Evolutionary conservation across 257 asterid genomes (phyloP).

Genomic region (Forsythia suspensa): DNA sequence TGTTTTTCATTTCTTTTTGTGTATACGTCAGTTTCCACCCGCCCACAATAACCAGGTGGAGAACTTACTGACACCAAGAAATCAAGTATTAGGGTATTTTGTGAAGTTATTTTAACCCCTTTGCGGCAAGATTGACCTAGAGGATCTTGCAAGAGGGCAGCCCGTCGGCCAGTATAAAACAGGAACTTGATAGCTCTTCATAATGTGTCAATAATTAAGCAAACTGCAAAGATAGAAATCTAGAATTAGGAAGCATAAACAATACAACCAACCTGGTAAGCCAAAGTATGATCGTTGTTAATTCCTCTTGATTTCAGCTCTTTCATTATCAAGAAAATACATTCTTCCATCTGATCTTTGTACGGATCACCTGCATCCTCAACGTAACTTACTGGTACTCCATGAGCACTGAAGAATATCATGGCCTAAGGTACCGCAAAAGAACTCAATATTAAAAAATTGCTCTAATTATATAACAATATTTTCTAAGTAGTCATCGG

Average conservation of each 20-base stretch:
- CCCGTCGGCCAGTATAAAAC: neutral
- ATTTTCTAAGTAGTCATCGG: neutral
- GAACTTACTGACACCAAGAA: neutral
- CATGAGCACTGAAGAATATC: conserved; percentile 96
- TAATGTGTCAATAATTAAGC: neutral
- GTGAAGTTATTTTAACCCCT: neutral
- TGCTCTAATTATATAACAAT: neutral
- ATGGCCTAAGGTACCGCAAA: conserved; percentile 48
- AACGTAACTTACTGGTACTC: conserved; percentile 92
- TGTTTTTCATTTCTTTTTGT: neutral
- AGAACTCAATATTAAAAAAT: conserved; percentile 12
- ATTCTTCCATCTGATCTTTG: conserved; percentile 92
- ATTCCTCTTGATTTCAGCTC: conserved; percentile 80
- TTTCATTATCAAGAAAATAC: conserved; percentile 84
- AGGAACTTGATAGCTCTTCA: neutral
- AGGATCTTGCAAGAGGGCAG: neutral
- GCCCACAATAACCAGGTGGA: neutral
- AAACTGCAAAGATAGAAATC: neutral
- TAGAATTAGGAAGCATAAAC: conserved; percentile 1
- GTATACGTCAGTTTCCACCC: neutral
- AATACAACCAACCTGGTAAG: conserved; percentile 71
- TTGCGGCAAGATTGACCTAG: neutral
- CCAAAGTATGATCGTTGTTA: conserved; percentile 73
- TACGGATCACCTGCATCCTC: conserved; percentile 96
- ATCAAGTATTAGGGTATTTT: neutral